Base-by-base conservation (phyloP, 73 alveolate genomes). In the Paramecium octaurelia region DNA sequence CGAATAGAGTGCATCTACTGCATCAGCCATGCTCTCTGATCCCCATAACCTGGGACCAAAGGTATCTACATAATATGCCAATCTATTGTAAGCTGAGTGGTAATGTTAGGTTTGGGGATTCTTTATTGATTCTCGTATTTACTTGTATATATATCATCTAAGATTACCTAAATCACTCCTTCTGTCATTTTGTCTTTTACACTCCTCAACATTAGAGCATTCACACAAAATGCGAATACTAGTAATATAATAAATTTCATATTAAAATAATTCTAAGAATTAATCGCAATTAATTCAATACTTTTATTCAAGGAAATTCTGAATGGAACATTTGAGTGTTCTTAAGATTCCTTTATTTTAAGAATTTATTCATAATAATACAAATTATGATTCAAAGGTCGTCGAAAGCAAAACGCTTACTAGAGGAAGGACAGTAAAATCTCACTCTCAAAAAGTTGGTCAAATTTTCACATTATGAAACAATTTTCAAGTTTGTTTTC, bases 11-110 rank as follows among this genome's bases (percentile, higher is more conserved):
- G 38, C 75, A 42, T 80, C 76, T 0, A 80, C 75, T 48, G 91
- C 91, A 31, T 44, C 70, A 20, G 70, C 76, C 91, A 44, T 44
- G 21, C 7, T 20, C 18, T 43, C 54, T 1, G 91, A 80, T 43
- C 91, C 91, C 94, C 94, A 89, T 44, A 89, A 21, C 46, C 94
- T 77, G 16, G 94, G 92, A 14, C 94, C 94, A 71, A 44, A 89
- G 6, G 94, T 89, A 89, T 89, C 94, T 14, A 89, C 94, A 43
- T 70, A 42, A 73, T 71, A 89, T 29, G 94, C 94, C 48, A 89
- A 71, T 71, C 85, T 89, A 21, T 50, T 71, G 23, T 69, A 89
- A 23, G 94, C 94, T 42, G 83, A 31, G 73, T 89, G 83, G 75
- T 89, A 73, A 46, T 43, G 31, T 27, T n/a, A 8, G 48, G 57